Base-by-base conservation (phyloP, 805 yeast genomes). In the Myxozyma lipomycoides region DNA sequence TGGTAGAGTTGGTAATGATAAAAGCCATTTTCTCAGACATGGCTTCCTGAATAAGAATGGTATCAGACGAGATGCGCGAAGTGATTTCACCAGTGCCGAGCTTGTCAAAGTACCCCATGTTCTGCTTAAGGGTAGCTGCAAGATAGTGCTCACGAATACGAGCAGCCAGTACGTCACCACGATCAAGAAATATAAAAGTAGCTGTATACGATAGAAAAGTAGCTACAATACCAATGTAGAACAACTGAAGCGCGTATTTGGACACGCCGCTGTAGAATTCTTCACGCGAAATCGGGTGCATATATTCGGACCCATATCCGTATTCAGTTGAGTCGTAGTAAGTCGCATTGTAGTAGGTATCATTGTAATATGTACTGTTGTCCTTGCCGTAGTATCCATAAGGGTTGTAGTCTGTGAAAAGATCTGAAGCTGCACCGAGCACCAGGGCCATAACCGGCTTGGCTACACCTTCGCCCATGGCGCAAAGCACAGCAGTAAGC, bases 81-180 rank as follows among this genome's bases (percentile, higher is more conserved):
- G 75, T 69, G 24, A 71, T 70, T 51, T 69, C 72, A 19, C 75
- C 75, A 15, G 73, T 65, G 12, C 75, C 75, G 6, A 71, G 59
- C 36, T 62, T 61, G 55, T 71, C 75, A 49, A 71, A 72, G 46
- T 66, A 72, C n/a, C 70, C 76, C 28, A 71, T 67, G 46, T 71
- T 71, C 52, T 71, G 75, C 43, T 70, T 61, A 45, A 71, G 59
- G 5, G 72, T 61, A 1, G 73, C 67, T 43, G 60, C 55, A 25
- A 71, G 60, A 48, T 70, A 71, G 45, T 62, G 56, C 52, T 67
- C 65, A 26, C 76, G 69, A 52, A 70, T 68, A 18, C 74, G 59
- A 3, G 72, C 70, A 1, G 76, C 63, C 32, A 72, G 60, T 7
- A 69, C 63, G 55, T 73, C 76, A 34, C 77, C 77, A 5, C 68